phyloP scores from a whole-genome alignment of 345 rosid species.

The Mercurialis annua region DNA sequence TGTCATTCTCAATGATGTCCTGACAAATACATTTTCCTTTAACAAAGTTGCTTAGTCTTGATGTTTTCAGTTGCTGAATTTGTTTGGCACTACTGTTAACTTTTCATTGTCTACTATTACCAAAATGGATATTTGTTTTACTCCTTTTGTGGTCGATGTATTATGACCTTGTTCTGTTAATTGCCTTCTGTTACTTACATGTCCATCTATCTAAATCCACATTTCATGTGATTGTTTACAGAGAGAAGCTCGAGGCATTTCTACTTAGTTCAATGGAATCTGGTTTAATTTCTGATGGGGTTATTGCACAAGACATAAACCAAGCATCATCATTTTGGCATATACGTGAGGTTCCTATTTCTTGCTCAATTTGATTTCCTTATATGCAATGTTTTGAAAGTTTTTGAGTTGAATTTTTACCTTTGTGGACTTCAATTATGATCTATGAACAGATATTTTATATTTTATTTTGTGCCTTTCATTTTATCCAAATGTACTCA shows the following conservation, averaged over 20 bases:
- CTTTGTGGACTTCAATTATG: background rate
- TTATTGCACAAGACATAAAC: slow-evolving; percentile 87
- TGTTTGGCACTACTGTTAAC: background rate
- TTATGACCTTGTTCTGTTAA: background rate
- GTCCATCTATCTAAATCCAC: background rate
- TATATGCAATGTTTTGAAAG: background rate
- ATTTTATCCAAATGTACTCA: slow-evolving; percentile 3
- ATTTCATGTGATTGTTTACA: slow-evolving; percentile 30
- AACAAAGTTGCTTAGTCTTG: background rate
- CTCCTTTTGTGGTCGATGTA: background rate
- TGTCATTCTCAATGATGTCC: background rate
- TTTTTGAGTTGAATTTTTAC: background rate
- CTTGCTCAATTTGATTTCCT: slow-evolving; percentile 9
- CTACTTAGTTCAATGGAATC: slow-evolving; percentile 67
- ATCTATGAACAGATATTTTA: slow-evolving; percentile 2
- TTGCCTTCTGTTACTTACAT: slow-evolving; percentile 4
- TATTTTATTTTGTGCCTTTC: background rate
- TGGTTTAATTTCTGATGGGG: slow-evolving; percentile 88
- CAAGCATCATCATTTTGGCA: slow-evolving; percentile 91
- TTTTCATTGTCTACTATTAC: background rate
- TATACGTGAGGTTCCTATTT: slow-evolving; percentile 72
- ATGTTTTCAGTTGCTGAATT: background rate
- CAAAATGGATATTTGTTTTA: background rate
- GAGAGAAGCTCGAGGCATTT: slow-evolving; percentile 94
- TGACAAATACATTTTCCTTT: background rate